Conservation (phyloP, 768 basidiomycete genomes). For the Dioszegia crocea region DNA sequence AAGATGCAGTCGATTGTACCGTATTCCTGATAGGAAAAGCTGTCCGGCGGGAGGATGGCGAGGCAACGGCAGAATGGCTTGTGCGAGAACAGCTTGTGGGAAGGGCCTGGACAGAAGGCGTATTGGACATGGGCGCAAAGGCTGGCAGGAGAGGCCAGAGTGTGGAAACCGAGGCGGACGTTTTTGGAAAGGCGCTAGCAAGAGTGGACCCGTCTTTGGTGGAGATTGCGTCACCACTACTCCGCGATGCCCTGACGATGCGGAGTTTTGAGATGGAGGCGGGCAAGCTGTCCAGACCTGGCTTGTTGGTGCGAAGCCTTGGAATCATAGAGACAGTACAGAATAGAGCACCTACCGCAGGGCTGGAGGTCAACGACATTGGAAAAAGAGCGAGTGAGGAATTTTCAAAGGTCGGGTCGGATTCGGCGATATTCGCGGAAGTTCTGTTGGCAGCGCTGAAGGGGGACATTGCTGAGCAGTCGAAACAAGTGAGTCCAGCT, state of each 20-base stretch:
- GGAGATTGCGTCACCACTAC: not conserved
- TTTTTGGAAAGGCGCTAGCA: constrained; percentile 30
- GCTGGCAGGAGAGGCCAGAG: constrained; percentile 18
- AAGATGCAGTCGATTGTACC: constrained; percentile 66
- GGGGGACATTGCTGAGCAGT: not conserved
- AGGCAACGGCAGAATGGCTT: constrained; percentile 43
- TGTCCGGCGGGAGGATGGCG: constrained; percentile 43
- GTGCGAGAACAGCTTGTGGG: constrained; percentile 50
- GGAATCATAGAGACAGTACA: not conserved
- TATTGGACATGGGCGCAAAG: constrained; percentile 35
- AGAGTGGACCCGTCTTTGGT: constrained; percentile 15
- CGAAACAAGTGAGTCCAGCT: no score
- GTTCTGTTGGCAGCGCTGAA: not conserved
- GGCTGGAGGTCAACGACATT: not conserved
- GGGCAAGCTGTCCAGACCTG: not conserved
- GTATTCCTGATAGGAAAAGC: constrained; percentile 55
- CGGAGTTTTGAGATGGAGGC: constrained; percentile 10
- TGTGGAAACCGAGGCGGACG: constrained; percentile 29
- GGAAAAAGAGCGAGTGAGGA: not conserved
- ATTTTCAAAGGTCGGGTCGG: not conserved
- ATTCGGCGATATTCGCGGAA: not conserved
- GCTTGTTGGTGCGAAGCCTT: not conserved
- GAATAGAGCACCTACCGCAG: not conserved
- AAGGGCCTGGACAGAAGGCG: constrained; percentile 49
- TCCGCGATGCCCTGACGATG: constrained; percentile 6